Evolutionary conservation across 495 filamentous ascomycete species (phyloP).

Genomic region (Xylaria venustula): DNA sequence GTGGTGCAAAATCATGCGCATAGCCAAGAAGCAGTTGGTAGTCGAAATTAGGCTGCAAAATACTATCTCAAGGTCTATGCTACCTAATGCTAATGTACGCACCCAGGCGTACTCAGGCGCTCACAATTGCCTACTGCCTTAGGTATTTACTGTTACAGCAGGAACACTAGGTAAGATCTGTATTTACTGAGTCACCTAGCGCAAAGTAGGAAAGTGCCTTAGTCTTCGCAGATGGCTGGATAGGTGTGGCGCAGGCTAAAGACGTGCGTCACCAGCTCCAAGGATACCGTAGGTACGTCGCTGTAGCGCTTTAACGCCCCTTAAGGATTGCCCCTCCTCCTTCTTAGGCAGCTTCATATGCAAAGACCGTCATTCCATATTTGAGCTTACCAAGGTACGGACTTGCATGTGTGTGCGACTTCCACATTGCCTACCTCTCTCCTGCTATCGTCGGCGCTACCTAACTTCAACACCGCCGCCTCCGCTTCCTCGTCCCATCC

Average conservation of each 20-base stretch:
- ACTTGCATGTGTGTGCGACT: conserved; percentile 16
- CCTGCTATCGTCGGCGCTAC: conserved; percentile 4
- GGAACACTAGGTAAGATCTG: too few relatives aligned
- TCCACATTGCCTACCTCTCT: neutral
- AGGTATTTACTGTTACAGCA: too few relatives aligned
- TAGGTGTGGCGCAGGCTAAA: conserved; percentile 14
- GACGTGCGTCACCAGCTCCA: conserved; percentile 27
- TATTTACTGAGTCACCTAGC: too few relatives aligned
- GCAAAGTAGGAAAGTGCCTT: too few relatives aligned
- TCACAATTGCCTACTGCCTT: too few relatives aligned
- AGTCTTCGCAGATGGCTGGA: too few relatives aligned
- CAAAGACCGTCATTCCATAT: conserved; percentile 1
- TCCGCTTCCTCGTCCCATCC: neutral
- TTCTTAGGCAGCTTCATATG: neutral
- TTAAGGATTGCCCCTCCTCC: neutral
- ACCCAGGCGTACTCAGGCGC: too few relatives aligned
- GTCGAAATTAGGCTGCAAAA: neutral
- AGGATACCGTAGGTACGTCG: too few relatives aligned
- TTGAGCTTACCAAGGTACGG: conserved; percentile 12
- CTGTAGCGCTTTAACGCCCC: too few relatives aligned
- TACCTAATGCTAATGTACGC: neutral
- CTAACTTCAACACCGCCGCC: neutral
- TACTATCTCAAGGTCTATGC: neutral
- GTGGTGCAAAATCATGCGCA: neutral
- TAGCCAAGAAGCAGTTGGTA: neutral